Conservation (phyloP, 257 asterid species). For the Solanum peruvianum region DNA sequence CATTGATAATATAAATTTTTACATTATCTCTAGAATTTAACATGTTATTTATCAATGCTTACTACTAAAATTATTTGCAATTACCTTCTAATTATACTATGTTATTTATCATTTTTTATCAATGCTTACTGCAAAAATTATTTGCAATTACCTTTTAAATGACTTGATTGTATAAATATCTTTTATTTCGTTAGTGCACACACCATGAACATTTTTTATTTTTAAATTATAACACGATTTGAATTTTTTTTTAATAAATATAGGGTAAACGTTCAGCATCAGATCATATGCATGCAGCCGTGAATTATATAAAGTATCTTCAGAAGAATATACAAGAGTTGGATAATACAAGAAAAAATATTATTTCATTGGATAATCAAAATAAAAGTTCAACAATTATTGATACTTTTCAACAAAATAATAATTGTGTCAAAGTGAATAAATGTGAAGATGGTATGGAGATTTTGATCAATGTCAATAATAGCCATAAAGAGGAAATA, state of each 20-base stretch:
- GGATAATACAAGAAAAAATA: not conserved
- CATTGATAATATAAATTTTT: not conserved
- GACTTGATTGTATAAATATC: not conserved
- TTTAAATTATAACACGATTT: not conserved
- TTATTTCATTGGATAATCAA: not conserved
- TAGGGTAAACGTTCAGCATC: conserved; percentile 21
- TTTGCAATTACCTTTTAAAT: not conserved
- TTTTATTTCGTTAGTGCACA: not conserved
- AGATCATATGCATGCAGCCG: conserved; percentile 18
- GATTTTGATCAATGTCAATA: conserved; percentile 9
- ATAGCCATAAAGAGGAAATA: not conserved
- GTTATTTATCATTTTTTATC: not conserved
- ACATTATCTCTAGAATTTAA: not conserved
- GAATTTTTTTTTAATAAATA: not conserved
- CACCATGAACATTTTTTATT: not conserved
- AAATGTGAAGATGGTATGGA: conserved; percentile 5
- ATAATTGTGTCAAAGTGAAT: conserved; percentile 1
- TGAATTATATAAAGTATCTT: conserved; percentile 16
- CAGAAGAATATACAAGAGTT: conserved; percentile 7
- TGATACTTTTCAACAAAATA: not conserved
- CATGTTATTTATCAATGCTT: not conserved
- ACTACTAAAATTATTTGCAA: not conserved
- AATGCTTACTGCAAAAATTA: not conserved
- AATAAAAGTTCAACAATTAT: not conserved
- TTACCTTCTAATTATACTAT: not conserved